Conservation (phyloP, 73 alveolate genomes). For the Uronychia binucleata region DNA sequence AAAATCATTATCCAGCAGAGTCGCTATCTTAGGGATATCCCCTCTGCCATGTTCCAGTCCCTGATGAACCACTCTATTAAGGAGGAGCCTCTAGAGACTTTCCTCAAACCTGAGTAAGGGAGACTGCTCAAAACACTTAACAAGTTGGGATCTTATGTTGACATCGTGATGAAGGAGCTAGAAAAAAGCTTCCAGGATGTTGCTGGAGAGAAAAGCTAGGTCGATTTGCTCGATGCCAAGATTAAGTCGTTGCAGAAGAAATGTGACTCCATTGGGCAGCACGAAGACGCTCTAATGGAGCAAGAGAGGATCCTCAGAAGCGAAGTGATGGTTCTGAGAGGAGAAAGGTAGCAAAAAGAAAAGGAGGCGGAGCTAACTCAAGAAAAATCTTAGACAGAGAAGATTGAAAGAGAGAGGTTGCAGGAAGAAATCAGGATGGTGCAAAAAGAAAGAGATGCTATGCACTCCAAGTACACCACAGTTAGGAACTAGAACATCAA, state of each 20-base stretch:
- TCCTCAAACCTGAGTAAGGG: no score
- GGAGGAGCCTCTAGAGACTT: neutral
- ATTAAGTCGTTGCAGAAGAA: neutral
- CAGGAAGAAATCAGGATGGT: neutral
- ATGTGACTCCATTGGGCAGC: neutral
- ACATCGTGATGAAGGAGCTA: neutral
- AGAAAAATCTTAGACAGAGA: neutral
- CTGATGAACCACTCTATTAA: neutral
- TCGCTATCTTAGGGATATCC: neutral
- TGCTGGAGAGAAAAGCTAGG: neutral
- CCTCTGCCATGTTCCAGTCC: no score
- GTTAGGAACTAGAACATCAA: neutral
- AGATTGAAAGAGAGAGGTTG: neutral
- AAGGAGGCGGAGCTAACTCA: neutral
- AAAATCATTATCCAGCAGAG: neutral
- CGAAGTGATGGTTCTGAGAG: neutral
- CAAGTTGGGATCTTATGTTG: neutral
- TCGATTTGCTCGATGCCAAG: neutral
- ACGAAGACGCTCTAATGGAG: neutral
- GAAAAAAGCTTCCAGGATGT: neutral
- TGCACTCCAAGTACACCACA: neutral
- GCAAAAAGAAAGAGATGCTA: neutral
- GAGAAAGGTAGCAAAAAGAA: neutral
- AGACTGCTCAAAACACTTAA: no score
- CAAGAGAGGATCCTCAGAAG: neutral